Percentiles rank a stretch among this genome's conserved stretches.
phyloP scores from a whole-genome alignment of 73 alveolate genomes.

The Paramecium biaurelia region DNA sequence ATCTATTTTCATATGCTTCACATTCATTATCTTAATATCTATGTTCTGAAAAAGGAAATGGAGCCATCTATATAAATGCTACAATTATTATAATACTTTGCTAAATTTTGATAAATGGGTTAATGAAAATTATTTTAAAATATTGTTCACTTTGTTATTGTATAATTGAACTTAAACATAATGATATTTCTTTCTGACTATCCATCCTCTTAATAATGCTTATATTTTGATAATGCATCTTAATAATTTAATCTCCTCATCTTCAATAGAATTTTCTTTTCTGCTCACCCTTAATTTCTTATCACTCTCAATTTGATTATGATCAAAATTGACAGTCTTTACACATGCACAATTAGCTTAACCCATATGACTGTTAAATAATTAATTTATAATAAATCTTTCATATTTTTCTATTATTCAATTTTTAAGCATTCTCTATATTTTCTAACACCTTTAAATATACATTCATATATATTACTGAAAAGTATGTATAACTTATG shows the following conservation, averaged over 20 bases:
- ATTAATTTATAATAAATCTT: background rate
- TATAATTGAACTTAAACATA: conserved; percentile 37
- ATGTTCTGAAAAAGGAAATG: conserved; percentile 41
- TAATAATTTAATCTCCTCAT: conserved; percentile 39
- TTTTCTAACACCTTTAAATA: no score
- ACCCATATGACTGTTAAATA: conserved; percentile 58
- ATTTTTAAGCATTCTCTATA: no score
- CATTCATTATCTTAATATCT: conserved; percentile 45
- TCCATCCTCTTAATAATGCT: conserved; percentile 65
- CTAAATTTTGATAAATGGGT: conserved; percentile 59
- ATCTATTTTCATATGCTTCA: conserved; percentile 47
- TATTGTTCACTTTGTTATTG: conserved; percentile 48
- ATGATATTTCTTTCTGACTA: conserved; percentile 42
- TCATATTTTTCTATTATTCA: background rate
- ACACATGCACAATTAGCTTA: conserved; percentile 68
- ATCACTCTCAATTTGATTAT: conserved; percentile 57
- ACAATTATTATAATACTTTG: conserved; percentile 5
- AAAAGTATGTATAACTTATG: background rate
- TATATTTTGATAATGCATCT: conserved; percentile 48
- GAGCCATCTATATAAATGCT: background rate
- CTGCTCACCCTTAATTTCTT: conserved; percentile 42
- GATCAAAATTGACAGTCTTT: conserved; percentile 31
- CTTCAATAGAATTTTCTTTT: conserved; percentile 22
- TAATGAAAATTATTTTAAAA: conserved; percentile 42
- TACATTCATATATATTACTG: no score